These are phyloP conservation scores for Trebouxia sp. DNA, from an alignment of 139 green algal genomes.

Conservation along the genomic window DNA sequence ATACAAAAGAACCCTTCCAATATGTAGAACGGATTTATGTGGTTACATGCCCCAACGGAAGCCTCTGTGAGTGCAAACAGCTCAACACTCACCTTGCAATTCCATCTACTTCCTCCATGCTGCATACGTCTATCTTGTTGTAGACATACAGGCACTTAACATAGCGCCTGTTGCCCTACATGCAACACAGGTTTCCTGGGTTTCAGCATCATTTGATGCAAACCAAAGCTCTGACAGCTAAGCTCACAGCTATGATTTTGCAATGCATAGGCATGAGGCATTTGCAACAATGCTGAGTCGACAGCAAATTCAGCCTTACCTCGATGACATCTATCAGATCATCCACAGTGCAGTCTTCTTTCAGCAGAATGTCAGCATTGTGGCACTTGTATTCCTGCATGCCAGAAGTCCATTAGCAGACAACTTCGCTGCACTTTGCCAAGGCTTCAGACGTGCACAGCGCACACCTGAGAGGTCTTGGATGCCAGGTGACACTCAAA, in stretches of 20 bases:
- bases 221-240: not conserved
- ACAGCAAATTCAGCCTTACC: slow-evolving; percentile 27
- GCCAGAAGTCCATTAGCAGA: not conserved
- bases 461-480: too few relatives aligned
- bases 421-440: not conserved
- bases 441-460: too few relatives aligned
- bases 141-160: slow-evolving; percentile 99
- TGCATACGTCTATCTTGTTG: slow-evolving; percentile 92
- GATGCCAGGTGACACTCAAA: too few relatives aligned
- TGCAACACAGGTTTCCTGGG: too few relatives aligned
- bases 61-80: not conserved
- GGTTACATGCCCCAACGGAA: not conserved
- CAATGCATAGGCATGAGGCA: not conserved
- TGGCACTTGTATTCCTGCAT: slow-evolving; percentile 91
- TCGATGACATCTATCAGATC: slow-evolving; percentile 99
- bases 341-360: slow-evolving; percentile 88
- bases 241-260: not conserved
- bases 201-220: too few relatives aligned
- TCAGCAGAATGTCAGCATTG: slow-evolving; percentile 90
- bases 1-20: not conserved
- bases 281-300: not conserved
- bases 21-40: not conserved
- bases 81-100: slow-evolving; percentile 26
- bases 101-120: slow-evolving; percentile 40
- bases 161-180: slow-evolving; percentile 84